Conservation (phyloP, 129 eudicot species). For the Flaveria robusta region DNA sequence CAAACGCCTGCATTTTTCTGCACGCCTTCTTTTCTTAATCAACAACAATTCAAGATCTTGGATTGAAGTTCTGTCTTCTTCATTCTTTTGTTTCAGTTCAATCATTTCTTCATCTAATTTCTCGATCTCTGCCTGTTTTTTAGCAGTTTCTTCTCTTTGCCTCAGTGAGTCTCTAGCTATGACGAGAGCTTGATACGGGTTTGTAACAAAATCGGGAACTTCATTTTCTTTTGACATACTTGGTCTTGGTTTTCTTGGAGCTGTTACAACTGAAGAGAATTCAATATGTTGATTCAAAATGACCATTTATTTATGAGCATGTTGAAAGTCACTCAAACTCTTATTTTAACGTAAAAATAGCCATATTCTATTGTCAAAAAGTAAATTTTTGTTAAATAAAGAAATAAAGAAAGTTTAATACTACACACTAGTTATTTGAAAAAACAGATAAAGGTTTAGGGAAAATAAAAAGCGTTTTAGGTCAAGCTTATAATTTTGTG, state of each 20-base stretch:
- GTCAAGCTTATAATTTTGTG: too few relatives aligned
- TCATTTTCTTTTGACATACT: conserved; percentile 70
- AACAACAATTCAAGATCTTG: conserved; percentile 78
- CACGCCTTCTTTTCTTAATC: conserved; percentile 65
- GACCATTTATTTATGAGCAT: background rate
- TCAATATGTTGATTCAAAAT: background rate
- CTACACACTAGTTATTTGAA: too few relatives aligned
- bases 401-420: too few relatives aligned
- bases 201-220: conserved; percentile 53
- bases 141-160: conserved; percentile 73
- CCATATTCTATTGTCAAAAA: too few relatives aligned
- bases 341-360: background rate
- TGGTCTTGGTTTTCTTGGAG: conserved; percentile 55
- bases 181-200: conserved; percentile 87
- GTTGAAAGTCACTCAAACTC: background rate
- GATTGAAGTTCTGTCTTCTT: conserved; percentile 70
- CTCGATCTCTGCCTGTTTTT: conserved; percentile 70
- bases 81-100: conserved; percentile 66
- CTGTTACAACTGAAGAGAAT: conserved; percentile 39
- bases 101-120: conserved; percentile 68
- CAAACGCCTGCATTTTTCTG: conserved; percentile 79
- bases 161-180: conserved; percentile 79
- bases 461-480: too few relatives aligned
- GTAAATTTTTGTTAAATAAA: too few relatives aligned
- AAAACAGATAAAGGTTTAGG: too few relatives aligned